Base-by-base conservation (phyloP, 2,329 filamentous ascomycete genomes). In the Juglanconis oblonga region DNA sequence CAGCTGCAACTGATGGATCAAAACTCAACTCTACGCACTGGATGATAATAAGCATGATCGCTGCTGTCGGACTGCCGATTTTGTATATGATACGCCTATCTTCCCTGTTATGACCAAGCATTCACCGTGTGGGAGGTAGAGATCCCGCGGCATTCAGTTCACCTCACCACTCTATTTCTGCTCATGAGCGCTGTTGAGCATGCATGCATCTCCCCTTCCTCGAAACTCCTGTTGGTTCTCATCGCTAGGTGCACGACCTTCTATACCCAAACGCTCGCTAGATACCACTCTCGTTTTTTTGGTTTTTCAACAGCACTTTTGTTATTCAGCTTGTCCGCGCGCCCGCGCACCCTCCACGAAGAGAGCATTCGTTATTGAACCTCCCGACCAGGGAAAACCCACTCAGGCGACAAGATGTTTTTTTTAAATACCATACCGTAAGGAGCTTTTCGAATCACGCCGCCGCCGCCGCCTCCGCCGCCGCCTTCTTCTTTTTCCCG, bases 191-290 rank as follows among this genome's bases (percentile, higher is more conserved):
- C 31, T 44, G 24, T 42, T 38, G n/a, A 53, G 17, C 36, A 53
- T 51, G 57, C 54, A 61, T 61, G 45, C 35, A 52, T 48, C 47
- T 47, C 55, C 32, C 7, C 31, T 32, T 7, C 35, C 24, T n/a
- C 24, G 24, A 24, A 24, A 52, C 14, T 44, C 38, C 36, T 31
- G 24, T 14, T 45, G 33, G 5, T 48, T 17, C 45, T 29, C 40
- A 45, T 52, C 53, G 53, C 50, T 57, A 36, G n/a, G 52, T 24
- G 40, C 47, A 48, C 17, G 42, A 17, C 35, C 38, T 55, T 61
- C 52, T 53, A 55, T 60, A 57, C 54, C 57, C 58, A 48, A 58
- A 63, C 61, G 55, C 51, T 63, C 61, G 48, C 54, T 63, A 55
- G 53, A 61, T 52, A 57, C 49, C 58, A 52, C 48, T 42, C 40